Evolutionary conservation across 2,329 filamentous ascomycete species (phyloP).

Genomic region (Fusarium devonianum): DNA sequence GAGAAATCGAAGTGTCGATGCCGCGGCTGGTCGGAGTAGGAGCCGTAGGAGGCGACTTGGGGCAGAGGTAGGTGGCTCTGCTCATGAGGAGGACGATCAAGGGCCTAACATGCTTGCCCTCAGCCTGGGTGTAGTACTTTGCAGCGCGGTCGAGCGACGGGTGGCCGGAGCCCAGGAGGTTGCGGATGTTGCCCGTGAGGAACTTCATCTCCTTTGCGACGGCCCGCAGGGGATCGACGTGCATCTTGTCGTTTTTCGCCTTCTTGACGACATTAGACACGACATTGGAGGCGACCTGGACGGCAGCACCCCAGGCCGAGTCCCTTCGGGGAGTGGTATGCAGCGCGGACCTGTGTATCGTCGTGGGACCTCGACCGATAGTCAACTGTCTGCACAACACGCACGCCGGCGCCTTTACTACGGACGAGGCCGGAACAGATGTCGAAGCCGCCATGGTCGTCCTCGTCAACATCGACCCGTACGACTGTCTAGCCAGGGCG

Average conservation of each 20-base stretch:
- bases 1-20: constrained; percentile 64
- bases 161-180: constrained; percentile 92
- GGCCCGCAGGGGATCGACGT: constrained; percentile 85
- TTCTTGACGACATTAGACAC: constrained; percentile 72
- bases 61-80: constrained; percentile 82
- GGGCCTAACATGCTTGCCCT: constrained; percentile 96
- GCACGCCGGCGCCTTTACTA: constrained; percentile 39
- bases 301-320: constrained; percentile 80
- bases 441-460: constrained; percentile 13
- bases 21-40: constrained; percentile 52
- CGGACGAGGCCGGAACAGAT: too few species aligned
- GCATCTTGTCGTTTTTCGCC: constrained; percentile 70
- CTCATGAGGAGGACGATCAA: constrained; percentile 97
- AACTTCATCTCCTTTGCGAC: constrained; percentile 98
- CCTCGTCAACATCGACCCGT: constrained; percentile 34
- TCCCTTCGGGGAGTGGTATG: constrained; percentile 55
- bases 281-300: constrained; percentile 73
- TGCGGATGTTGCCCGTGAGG: constrained; percentile 89
- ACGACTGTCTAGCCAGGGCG: constrained; percentile 42
- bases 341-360: constrained; percentile 45
- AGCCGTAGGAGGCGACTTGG: constrained; percentile 60
- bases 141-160: constrained; percentile 93
- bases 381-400: constrained; percentile 43
- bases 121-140: constrained; percentile 96
- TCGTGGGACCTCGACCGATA: constrained; percentile 46